Evolutionary conservation across 352 stramenopile genomes (phyloP).

Genomic region (Globisporangium okanoganense): DNA sequence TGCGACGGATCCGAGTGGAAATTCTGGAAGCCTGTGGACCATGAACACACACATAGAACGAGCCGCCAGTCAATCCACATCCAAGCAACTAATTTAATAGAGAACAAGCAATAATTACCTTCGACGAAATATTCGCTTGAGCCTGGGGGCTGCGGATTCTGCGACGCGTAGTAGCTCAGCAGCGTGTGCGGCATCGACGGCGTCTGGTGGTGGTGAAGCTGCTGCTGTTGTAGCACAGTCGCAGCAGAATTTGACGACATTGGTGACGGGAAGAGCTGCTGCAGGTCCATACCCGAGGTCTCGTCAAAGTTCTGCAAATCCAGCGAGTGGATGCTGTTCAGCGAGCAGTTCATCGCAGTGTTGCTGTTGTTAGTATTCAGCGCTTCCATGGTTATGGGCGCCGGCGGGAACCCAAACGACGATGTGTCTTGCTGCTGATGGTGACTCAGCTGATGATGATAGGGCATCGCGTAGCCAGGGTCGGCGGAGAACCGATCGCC

Average conservation of each 20-base stretch:
- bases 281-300: constrained; percentile 13
- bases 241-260: neutral
- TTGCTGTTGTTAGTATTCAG: neutral
- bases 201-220: constrained; percentile 4
- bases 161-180: constrained; percentile 10
- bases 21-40: constrained; percentile 5
- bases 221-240: constrained; percentile 2
- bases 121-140: constrained; percentile 17
- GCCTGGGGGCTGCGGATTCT: neutral
- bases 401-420: constrained; percentile 7
- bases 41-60: neutral
- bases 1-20: constrained; percentile 9
- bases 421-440: constrained; percentile 7
- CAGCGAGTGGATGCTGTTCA: constrained; percentile 13
- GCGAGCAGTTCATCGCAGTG: neutral
- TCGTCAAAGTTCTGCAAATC: constrained; percentile 22
- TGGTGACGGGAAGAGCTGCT: constrained; percentile 17
- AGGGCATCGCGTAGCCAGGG: neutral
- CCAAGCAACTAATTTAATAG: too few species aligned
- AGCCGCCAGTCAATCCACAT: neutral
- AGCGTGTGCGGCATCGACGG: neutral
- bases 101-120: too few species aligned
- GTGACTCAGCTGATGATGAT: neutral
- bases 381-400: neutral
- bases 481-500: constrained; percentile 1